These are phyloP conservation scores for Chlamydomonas sp. DNA, from an alignment of 139 green algal genomes.

Conservation along the genomic window DNA sequence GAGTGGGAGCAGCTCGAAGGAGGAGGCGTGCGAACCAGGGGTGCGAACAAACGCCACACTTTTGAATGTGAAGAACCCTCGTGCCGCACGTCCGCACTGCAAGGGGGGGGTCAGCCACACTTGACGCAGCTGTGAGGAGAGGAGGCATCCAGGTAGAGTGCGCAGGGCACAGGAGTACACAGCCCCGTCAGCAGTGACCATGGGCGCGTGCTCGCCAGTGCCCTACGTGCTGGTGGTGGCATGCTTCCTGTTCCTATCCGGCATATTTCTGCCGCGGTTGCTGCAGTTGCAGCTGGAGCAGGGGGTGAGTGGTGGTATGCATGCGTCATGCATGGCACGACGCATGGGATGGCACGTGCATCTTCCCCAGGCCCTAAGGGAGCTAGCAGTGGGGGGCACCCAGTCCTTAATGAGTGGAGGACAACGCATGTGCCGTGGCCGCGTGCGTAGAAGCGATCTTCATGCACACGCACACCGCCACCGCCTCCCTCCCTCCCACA, in stretches of 20 bases:
- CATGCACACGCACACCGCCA: no score
- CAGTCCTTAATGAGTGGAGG: no score
- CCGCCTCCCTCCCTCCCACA: no score
- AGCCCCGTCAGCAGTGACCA: not conserved
- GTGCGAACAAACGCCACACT: not conserved
- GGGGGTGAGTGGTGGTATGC: constrained; percentile 8
- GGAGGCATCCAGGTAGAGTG: no score
- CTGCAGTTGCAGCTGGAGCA: constrained; percentile 1
- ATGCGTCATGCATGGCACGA: no score
- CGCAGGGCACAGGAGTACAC: not conserved
- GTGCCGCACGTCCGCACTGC: not conserved
- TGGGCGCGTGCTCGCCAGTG: not conserved
- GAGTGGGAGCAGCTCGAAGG: not conserved
- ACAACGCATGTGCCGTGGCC: no score
- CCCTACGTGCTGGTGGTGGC: not conserved
- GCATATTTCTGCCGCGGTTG: not conserved
- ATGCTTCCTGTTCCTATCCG: not conserved
- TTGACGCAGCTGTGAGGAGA: no score
- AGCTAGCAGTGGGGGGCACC: not conserved
- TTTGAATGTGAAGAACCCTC: not conserved
- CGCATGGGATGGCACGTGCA: no score
- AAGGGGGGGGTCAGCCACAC: not conserved
- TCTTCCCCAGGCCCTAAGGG: not conserved
- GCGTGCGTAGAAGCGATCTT: no score
- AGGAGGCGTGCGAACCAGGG: not conserved